phyloP scores from a whole-genome alignment of 1,284 basidiomycete species.

The Malassezia slooffiae region DNA sequence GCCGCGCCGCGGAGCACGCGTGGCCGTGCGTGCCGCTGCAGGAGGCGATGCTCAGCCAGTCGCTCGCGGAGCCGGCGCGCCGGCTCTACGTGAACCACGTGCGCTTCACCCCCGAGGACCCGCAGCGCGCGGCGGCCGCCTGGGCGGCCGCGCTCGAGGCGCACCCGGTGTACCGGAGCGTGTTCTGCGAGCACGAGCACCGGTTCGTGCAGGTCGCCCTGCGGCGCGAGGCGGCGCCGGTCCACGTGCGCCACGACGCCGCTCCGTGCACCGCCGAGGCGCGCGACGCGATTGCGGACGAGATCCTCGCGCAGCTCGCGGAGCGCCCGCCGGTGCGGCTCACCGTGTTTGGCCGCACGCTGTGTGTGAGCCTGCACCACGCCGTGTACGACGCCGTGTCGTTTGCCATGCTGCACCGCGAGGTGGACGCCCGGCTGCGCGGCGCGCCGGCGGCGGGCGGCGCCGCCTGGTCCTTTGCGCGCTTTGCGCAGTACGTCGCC shows the following conservation, averaged over 20 bases:
- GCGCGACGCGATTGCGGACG: conserved; percentile 15
- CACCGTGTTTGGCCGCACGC: conserved; percentile 10
- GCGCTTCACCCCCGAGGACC: conserved; percentile 14
- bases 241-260: neutral
- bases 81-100: conserved; percentile 30
- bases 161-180: conserved; percentile 30
- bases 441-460: too few species aligned
- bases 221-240: neutral
- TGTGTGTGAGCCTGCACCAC: conserved; percentile 28
- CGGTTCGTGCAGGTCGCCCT: conserved; percentile 17
- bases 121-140: conserved; percentile 5
- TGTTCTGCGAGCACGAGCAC: conserved; percentile 22
- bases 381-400: conserved; percentile 41
- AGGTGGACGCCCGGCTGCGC: conserved; percentile 10
- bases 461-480: neutral
- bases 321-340: conserved; percentile 24
- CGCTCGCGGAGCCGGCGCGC: conserved; percentile 12
- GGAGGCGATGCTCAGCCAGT: conserved; percentile 25
- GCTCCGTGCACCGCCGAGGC: conserved; percentile 7
- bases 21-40: conserved; percentile 36
- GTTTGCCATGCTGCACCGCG: conserved; percentile 19
- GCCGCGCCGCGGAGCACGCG: conserved; percentile 7
- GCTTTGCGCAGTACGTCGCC: neutral
- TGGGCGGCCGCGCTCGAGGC: conserved; percentile 18
- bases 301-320: conserved; percentile 15